A percentile compares a stretch with the other conserved stretches of the same genome.
Conservation (phyloP, 1,284 basidiomycete species). For the Sanghuangporus baumii region DNA sequence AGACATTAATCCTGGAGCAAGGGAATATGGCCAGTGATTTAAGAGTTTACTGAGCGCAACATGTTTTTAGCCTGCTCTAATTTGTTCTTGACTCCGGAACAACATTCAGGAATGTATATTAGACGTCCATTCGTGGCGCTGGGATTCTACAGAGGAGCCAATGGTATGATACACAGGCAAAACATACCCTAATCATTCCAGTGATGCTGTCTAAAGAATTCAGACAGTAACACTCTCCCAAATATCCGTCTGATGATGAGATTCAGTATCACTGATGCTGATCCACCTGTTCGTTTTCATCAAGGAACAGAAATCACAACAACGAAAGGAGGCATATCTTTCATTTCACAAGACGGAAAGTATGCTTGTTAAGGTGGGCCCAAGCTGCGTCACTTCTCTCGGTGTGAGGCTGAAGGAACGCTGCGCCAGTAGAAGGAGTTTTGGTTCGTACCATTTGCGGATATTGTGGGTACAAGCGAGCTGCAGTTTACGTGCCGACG, state of each 20-base stretch:
- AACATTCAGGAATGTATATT: background rate
- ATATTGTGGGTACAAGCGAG: conserved; percentile 9
- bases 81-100: no score
- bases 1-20: conserved; percentile 1
- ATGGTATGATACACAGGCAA: background rate
- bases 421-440: conserved; percentile 1
- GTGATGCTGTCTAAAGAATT: background rate
- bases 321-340: background rate
- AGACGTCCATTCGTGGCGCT: background rate
- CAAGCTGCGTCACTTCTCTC: conserved; percentile 5
- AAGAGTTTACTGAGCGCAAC: background rate
- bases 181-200: background rate
- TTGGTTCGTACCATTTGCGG: background rate
- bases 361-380: background rate
- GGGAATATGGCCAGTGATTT: background rate
- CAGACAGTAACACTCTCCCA: background rate
- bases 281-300: background rate
- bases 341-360: conserved; percentile 1
- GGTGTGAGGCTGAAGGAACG: background rate
- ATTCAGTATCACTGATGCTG: background rate
- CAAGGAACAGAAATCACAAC: background rate
- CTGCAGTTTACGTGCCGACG: background rate
- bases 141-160: background rate
- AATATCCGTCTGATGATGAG: background rate
- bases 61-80: background rate